phyloP scores from a whole-genome alignment of 148 eudicot species.

The Rhododendron williamsianum region DNA sequence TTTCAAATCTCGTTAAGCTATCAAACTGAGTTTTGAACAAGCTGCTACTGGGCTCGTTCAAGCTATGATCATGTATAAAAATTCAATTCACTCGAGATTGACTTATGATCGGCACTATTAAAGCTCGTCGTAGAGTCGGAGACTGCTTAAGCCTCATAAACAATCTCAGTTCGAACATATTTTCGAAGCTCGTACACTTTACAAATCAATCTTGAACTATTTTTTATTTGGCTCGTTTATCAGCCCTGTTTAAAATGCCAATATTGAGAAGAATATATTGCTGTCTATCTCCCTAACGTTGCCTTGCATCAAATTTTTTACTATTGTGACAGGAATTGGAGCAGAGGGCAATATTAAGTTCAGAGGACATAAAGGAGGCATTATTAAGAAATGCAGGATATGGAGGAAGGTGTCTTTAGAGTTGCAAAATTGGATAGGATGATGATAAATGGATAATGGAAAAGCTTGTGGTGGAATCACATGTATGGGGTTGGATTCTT shows the following conservation, averaged over 20 bases:
- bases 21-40: background rate
- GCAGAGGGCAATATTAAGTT: conserved; percentile 21
- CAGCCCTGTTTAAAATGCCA: background rate
- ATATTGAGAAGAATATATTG: background rate
- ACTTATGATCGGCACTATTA: background rate
- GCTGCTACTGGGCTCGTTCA: background rate
- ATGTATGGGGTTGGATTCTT: background rate
- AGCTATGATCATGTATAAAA: background rate
- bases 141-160: background rate
- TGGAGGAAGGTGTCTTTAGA: conserved; percentile 39
- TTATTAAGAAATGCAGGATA: conserved; percentile 43
- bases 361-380: conserved; percentile 41
- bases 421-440: background rate
- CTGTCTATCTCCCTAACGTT: background rate
- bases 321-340: conserved; percentile 18
- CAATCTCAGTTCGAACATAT: no score
- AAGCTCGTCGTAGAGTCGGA: background rate
- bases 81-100: background rate
- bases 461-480: background rate
- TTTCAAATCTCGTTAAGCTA: background rate
- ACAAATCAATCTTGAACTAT: background rate
- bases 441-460: background rate
- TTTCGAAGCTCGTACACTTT: background rate
- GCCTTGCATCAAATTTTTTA: background rate
- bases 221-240: background rate